Evolutionary conservation across 2,329 filamentous ascomycete genomes (phyloP).

Genomic region (Alternaria consortialis): DNA sequence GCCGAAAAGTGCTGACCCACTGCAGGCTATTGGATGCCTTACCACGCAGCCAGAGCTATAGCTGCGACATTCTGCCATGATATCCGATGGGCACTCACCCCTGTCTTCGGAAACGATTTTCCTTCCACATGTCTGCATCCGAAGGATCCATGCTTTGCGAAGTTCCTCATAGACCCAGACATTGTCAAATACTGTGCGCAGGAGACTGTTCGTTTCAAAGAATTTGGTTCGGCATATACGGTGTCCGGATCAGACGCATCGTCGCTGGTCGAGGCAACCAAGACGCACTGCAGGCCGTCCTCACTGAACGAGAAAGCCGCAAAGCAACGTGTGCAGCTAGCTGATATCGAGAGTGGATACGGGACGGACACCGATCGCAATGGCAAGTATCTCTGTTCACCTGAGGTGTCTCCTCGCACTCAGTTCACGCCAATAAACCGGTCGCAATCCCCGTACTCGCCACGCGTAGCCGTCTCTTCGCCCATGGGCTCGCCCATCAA

Average conservation of each 20-base stretch:
- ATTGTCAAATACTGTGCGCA: conserved; percentile 50
- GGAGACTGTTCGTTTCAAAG: conserved; percentile 51
- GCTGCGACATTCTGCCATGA: conserved; percentile 88
- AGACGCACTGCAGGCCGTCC: conserved; percentile 22
- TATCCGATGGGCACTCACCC: conserved; percentile 86
- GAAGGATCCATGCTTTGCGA: conserved; percentile 68
- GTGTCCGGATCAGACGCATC: conserved; percentile 3
- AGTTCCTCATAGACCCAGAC: conserved; percentile 53
- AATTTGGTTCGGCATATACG: conserved; percentile 32
- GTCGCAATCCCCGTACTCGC: conserved; percentile 26
- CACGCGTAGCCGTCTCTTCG: conserved; percentile 18
- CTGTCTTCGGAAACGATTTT: conserved; percentile 87
- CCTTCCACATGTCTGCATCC: conserved; percentile 73
- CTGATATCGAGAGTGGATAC: conserved; percentile 53
- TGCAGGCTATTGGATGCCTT: conserved; percentile 96
- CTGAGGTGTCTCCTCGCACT: conserved; percentile 51
- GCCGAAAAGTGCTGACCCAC: conserved; percentile 14
- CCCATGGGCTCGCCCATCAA: conserved; percentile 21
- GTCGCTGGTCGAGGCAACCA: conserved; percentile 19
- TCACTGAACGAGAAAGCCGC: conserved; percentile 20
- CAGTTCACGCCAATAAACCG: conserved; percentile 55
- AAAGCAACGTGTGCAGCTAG: conserved; percentile 22
- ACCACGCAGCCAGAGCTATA: conserved; percentile 81
- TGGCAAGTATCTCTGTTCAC: conserved; percentile 50
- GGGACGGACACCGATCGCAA: conserved; percentile 53